Evolutionary conservation across 345 rosid genomes (phyloP).

Genomic region (Psidium guajava): DNA sequence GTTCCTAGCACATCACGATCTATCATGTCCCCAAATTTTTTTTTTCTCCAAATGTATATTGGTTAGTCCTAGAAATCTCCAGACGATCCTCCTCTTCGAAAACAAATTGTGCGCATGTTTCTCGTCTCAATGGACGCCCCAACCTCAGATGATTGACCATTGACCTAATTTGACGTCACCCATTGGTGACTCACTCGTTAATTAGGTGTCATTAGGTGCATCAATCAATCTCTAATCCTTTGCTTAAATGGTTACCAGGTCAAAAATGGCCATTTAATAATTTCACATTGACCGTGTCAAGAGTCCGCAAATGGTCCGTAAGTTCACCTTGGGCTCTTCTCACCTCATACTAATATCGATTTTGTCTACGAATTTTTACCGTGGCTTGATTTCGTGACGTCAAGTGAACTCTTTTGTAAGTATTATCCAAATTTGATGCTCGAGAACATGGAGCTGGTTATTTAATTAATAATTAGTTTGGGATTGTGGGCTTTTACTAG

Average conservation of each 20-base stretch:
- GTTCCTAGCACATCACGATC: not conserved
- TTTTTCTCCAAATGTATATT: not conserved
- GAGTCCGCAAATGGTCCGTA: not conserved
- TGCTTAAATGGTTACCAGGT: not conserved
- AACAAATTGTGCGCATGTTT: not conserved
- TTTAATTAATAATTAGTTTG: too few species aligned
- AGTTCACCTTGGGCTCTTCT: not conserved
- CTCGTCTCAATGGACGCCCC: constrained; percentile 1
- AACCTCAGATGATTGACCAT: constrained; percentile 5
- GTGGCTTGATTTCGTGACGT: fast-evolving
- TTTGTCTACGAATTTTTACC: not conserved
- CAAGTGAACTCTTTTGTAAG: not conserved
- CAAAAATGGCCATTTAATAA: not conserved
- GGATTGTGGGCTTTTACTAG: not conserved
- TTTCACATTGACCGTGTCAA: not conserved
- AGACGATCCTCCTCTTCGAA: not conserved
- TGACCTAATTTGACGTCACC: not conserved
- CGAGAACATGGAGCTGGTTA: not conserved
- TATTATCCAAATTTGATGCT: not conserved
- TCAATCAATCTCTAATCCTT: not conserved
- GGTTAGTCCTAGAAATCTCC: not conserved
- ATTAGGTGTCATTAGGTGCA: constrained; percentile 2
- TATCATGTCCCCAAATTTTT: not conserved
- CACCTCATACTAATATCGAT: not conserved
- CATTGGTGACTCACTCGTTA: not conserved